Evolutionary conservation across 2,329 filamentous ascomycete species (phyloP).

Genomic region (Aureobasidium sp.): DNA sequence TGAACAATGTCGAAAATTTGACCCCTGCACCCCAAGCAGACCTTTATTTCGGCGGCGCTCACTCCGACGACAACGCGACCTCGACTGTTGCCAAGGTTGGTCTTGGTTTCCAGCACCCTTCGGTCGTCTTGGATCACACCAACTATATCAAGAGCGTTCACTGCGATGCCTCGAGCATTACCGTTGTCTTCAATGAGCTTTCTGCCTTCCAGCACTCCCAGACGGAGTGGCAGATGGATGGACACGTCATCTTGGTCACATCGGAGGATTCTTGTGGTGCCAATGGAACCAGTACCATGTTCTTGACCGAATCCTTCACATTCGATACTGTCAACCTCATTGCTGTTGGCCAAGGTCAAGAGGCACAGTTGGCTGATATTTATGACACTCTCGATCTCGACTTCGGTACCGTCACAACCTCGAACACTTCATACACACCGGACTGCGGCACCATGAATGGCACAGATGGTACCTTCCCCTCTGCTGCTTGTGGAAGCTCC

Average conservation of each 20-base stretch:
- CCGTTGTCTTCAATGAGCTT: constrained; percentile 5
- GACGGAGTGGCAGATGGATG: constrained; percentile 4
- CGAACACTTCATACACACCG: neutral
- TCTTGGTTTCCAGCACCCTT: constrained; percentile 12
- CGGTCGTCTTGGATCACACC: constrained; percentile 14
- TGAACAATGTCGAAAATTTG: constrained; percentile 7
- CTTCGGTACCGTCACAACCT: constrained; percentile 9
- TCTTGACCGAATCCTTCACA: constrained; percentile 10
- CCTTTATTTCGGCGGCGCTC: constrained; percentile 6
- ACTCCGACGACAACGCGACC: neutral
- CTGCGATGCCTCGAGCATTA: constrained; percentile 2
- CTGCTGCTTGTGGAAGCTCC: constrained; percentile 9
- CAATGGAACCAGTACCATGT: constrained; percentile 11
- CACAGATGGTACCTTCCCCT: constrained; percentile 6
- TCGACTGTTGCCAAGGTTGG: neutral
- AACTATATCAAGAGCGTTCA: constrained; percentile 12
- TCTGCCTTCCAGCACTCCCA: constrained; percentile 6
- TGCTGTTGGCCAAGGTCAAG: constrained; percentile 6
- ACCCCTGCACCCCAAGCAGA: neutral
- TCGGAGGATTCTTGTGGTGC: constrained; percentile 11
- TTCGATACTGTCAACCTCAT: constrained; percentile 9
- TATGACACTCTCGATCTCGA: constrained; percentile 4
- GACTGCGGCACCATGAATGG: neutral
- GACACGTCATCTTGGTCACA: constrained; percentile 11
- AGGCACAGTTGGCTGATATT: constrained; percentile 2